Conservation (phyloP, 2,329 filamentous ascomycete genomes). For the Pseudogymnoascus sp. region DNA sequence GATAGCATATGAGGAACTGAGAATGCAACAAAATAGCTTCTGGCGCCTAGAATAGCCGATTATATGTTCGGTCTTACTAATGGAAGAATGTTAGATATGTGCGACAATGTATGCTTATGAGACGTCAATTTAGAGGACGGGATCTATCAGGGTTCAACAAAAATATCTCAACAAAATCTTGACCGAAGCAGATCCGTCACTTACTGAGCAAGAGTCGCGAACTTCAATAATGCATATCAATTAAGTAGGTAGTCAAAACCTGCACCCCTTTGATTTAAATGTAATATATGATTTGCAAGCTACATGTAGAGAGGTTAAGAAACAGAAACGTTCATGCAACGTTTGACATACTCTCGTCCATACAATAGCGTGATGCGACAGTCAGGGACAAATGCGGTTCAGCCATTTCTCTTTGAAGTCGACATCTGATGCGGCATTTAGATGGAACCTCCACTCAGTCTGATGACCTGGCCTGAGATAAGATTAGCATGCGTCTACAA, state of each 20-base stretch:
- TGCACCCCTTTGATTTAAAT: not conserved
- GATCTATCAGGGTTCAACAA: not conserved
- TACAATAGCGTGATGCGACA: not conserved
- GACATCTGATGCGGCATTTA: not conserved
- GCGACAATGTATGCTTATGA: not conserved
- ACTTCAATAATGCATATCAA: not conserved
- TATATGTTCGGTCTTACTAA: not conserved
- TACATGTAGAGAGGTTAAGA: not conserved
- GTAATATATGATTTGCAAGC: not conserved
- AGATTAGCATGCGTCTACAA: constrained; percentile 7
- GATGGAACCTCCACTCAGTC: constrained; percentile 18
- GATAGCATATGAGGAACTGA: constrained; percentile 33
- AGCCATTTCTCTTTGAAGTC: not conserved
- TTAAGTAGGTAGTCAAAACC: not conserved
- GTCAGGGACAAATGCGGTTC: not conserved
- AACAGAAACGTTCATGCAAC: not conserved
- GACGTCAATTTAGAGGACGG: not conserved
- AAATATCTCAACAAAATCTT: not conserved
- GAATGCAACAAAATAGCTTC: constrained; percentile 11
- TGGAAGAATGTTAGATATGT: not conserved
- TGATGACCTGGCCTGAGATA: constrained; percentile 19
- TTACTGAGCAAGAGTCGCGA: not conserved
- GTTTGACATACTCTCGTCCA: not conserved
- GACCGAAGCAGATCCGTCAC: not conserved
- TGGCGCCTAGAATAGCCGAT: not conserved